Conservation (phyloP, 1,139 yeast species). For the Taphrina deformans region DNA sequence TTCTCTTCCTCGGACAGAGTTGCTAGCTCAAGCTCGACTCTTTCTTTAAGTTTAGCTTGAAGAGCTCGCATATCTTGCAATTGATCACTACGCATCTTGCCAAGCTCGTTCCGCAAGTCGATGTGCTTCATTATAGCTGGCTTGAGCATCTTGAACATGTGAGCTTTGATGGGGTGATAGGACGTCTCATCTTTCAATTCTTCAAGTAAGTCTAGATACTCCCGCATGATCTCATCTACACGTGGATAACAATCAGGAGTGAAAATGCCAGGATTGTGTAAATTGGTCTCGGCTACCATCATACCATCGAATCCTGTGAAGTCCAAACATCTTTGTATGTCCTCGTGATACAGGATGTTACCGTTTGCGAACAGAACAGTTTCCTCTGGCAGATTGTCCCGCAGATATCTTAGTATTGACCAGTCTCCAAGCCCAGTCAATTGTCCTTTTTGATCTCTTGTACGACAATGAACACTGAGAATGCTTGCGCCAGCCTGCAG, state of each 20-base stretch:
- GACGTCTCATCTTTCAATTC: slow-evolving; percentile 67
- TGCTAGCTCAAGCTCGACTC: slow-evolving; percentile 43
- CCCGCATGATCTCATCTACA: slow-evolving; percentile 77
- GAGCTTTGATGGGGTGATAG: slow-evolving; percentile 82
- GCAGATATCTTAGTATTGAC: slow-evolving; percentile 68
- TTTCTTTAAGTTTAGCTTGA: slow-evolving; percentile 62
- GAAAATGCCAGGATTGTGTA: slow-evolving; percentile 91
- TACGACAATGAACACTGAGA: slow-evolving; percentile 90
- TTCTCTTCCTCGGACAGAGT: slow-evolving; percentile 42
- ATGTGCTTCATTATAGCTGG: slow-evolving; percentile 73
- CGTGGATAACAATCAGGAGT: slow-evolving; percentile 63
- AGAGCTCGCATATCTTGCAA: slow-evolving; percentile 48
- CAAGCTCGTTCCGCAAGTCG: slow-evolving; percentile 74
- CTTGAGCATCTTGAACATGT: slow-evolving; percentile 80
- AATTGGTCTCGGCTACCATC: slow-evolving; percentile 96
- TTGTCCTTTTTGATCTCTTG: slow-evolving; percentile 97
- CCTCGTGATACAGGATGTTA: slow-evolving; percentile 80
- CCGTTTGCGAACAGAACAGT: slow-evolving; percentile 95
- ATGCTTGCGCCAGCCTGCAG: slow-evolving; percentile 93
- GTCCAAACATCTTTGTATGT: slow-evolving; percentile 64
- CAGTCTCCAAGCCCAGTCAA: slow-evolving; percentile 94
- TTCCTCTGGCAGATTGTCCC: slow-evolving; percentile 76
- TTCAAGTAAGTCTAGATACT: slow-evolving; percentile 77
- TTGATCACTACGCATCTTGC: slow-evolving; percentile 49
- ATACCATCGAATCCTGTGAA: slow-evolving; percentile 79